Conservation (phyloP, 768 basidiomycete genomes). For the Amanita pseudoporphyria region DNA sequence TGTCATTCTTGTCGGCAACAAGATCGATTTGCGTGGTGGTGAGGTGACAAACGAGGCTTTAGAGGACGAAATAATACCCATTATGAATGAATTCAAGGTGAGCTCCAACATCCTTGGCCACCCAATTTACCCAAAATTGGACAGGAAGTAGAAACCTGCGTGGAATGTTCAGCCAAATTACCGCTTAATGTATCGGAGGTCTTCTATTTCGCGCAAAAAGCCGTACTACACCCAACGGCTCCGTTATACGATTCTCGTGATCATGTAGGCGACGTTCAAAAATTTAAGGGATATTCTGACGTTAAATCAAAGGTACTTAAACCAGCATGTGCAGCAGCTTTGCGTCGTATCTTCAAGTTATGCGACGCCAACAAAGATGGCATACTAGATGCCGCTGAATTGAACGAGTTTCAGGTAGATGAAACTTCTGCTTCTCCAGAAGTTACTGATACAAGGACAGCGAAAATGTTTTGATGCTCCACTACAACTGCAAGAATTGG, state of each 20-base stretch:
- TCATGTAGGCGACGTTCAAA: constrained; percentile 48
- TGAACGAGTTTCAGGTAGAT: constrained; percentile 93
- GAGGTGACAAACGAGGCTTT: constrained; percentile 90
- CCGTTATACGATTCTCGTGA: constrained; percentile 95
- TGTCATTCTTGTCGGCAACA: constrained; percentile 96
- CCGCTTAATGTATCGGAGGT: constrained; percentile 93
- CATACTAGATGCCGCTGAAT: constrained; percentile 76
- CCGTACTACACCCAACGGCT: constrained; percentile 93
- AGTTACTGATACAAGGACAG: constrained; percentile 27
- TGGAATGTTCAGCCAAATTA: constrained; percentile 90
- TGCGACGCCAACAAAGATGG: constrained; percentile 95
- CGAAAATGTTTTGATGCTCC: constrained; percentile 94
- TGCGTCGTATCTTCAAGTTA: constrained; percentile 92
- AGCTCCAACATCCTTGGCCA: constrained; percentile 8
- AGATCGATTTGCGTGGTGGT: constrained; percentile 92
- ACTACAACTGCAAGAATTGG: constrained; percentile 84
- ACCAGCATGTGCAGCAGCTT: constrained; percentile 80
- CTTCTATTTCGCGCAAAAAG: constrained; percentile 98
- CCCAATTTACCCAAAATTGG: constrained; percentile 9
- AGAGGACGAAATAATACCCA: constrained; percentile 90
- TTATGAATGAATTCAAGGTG: constrained; percentile 99
- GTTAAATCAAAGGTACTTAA: constrained; percentile 61
- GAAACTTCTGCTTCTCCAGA: neutral
- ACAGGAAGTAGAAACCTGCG: constrained; percentile 97
- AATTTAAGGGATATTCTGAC: constrained; percentile 9